Evolutionary conservation across 2,329 filamentous ascomycete genomes (phyloP), one percentile per base, ranked within the genome.

Genomic region (Penicillium sp.): DNA sequence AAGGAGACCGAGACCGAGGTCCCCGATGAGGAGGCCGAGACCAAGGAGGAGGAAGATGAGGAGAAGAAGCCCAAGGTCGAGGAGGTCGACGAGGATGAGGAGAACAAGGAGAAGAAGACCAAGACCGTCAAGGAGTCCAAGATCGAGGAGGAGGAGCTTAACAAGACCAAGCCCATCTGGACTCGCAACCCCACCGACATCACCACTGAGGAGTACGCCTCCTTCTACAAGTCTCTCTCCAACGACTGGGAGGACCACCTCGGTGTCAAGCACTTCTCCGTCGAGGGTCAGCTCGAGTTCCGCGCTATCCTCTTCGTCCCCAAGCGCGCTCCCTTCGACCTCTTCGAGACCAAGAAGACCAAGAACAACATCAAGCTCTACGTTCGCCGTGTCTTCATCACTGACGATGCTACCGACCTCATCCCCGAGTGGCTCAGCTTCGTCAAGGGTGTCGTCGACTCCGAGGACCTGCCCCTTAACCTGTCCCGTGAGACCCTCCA

Each of bases 311-410:
- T 99, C 77, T 99, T 95, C 84, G 93, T 99, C 52, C 94, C 94
- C 77, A 97, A 99, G 91, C 93, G 94, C 73, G 94, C 94, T 79
- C 94, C 94, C 71, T 99, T 99, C 79, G 94, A 99, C 75, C 90
- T 99, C 61, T 99, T 99, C 79, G 94, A 99, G 90, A 97, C 93
- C 77, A 99, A 99, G 91, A 96, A 97, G 90, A 97, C 93, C 76
- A 99, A 99, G 92, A 99, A 97, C 90, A 99, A 99, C 90, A 97
- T 99, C 87, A 99, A 99, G 89, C 89, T 99, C 71, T 99, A 99
- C 83, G 94, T 99, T 74, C 93, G 94, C 79, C 94, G 94, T 78
- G 94, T 99, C 80, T 99, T 99, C 90, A 99, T 99, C 85, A 99
- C 94, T 59, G 94, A 99, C 69, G 94, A 99, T 79, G 94, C 94